Percentiles rank a stretch among this genome's conserved stretches.
Evolutionary conservation across 1,284 basidiomycete species (phyloP).

Genomic region (Trichosporon faecale): DNA sequence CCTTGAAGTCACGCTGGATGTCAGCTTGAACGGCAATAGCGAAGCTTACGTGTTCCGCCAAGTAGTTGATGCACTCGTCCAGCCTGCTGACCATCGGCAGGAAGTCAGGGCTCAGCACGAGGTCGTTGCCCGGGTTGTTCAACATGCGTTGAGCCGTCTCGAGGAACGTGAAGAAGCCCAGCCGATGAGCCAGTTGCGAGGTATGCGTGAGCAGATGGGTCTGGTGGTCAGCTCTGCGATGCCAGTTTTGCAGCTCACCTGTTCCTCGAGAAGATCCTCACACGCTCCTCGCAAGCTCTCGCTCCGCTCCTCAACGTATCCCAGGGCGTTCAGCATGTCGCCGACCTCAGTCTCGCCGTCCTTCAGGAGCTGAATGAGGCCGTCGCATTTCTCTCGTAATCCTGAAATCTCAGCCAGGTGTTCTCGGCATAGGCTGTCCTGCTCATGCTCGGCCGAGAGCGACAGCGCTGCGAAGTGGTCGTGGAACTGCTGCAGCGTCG

Average conservation of each 20-base stretch:
- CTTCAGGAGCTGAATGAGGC: slow-evolving; percentile 65
- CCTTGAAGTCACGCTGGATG: slow-evolving; percentile 74
- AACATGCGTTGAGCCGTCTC: slow-evolving; percentile 85
- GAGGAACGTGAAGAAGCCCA: slow-evolving; percentile 88
- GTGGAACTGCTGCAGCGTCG: slow-evolving; percentile 87
- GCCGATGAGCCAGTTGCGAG: slow-evolving; percentile 69
- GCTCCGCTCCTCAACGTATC: slow-evolving; percentile 80
- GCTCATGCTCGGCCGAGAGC: slow-evolving; percentile 79
- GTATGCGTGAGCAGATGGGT: slow-evolving; percentile 66
- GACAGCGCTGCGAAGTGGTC: slow-evolving; percentile 89
- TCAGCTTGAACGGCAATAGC: not conserved
- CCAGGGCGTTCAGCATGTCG: slow-evolving; percentile 75
- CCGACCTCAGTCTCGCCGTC: slow-evolving; percentile 70
- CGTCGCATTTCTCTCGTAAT: slow-evolving; percentile 71
- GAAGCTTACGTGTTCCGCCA: slow-evolving; percentile 71
- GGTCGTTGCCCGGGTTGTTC: slow-evolving; percentile 83
- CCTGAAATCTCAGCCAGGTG: slow-evolving; percentile 71
- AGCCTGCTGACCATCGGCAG: slow-evolving; percentile 89
- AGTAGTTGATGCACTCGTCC: slow-evolving; percentile 84
- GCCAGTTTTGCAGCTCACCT: slow-evolving; percentile 57
- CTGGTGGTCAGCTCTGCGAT: slow-evolving; percentile 56
- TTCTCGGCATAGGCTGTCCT: slow-evolving; percentile 81
- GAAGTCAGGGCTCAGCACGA: slow-evolving; percentile 84
- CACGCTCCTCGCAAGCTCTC: slow-evolving; percentile 84
- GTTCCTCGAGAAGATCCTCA: slow-evolving; percentile 77